Conservation (phyloP, 192 early-diverging fungal genomes). For the Glomus cerebriforme region DNA sequence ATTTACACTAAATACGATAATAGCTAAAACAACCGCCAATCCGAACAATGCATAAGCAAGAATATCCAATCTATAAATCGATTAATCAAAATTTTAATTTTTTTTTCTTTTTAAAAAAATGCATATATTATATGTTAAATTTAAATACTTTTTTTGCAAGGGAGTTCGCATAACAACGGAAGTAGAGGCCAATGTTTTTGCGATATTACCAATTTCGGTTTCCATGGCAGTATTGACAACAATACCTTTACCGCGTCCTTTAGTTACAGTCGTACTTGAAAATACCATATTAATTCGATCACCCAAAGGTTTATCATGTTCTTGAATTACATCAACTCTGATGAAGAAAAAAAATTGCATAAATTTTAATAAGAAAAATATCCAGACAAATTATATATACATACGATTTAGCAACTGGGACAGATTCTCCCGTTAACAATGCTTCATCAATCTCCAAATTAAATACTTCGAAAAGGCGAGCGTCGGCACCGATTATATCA, state of each 20-base stretch:
- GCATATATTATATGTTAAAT: too few species aligned
- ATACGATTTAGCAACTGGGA: conserved; percentile 76
- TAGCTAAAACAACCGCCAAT: conserved; percentile 69
- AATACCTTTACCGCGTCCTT: conserved; percentile 89
- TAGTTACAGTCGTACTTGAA: conserved; percentile 85
- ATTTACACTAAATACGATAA: conserved; percentile 82
- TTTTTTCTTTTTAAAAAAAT: too few species aligned
- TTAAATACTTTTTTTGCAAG: conserved; percentile 54
- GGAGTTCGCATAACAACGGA: conserved; percentile 58
- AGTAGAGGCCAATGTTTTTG: conserved; percentile 72
- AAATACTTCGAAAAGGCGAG: conserved; percentile 77
- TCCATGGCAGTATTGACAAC: conserved; percentile 82
- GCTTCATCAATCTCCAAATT: conserved; percentile 94
- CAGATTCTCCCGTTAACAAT: conserved; percentile 88
- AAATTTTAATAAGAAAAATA: too few species aligned
- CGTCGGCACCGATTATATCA: conserved; percentile 91
- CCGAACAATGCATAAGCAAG: conserved; percentile 80
- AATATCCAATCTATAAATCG: conserved; percentile 49
- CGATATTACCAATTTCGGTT: conserved; percentile 94
- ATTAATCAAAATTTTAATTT: too few species aligned
- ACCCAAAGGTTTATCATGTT: conserved; percentile 73
- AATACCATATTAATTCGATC: conserved; percentile 93
- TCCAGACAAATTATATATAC: neutral
- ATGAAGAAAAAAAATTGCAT: neutral
- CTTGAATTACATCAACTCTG: conserved; percentile 61